Evolutionary conservation across 208 protist genomes (phyloP).

Genomic region (Crithidia sp.): DNA sequence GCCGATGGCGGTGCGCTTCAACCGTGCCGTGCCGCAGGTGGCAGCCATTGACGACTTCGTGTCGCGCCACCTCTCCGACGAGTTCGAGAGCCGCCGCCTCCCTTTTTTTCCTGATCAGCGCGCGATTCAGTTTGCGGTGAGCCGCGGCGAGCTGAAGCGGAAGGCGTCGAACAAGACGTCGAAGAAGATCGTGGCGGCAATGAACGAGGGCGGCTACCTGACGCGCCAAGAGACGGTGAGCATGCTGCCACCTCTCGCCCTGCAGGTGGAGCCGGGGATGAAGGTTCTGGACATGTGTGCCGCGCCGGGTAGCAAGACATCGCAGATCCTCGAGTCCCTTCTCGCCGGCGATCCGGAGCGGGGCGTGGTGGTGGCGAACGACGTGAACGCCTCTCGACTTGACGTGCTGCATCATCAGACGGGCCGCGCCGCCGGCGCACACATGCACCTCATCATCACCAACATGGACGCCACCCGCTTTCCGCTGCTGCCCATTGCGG

Average conservation of each 20-base stretch:
- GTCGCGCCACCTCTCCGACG: conserved; percentile 36
- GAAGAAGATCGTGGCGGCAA: conserved; percentile 78
- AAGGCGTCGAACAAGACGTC: conserved; percentile 56
- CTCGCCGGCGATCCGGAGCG: conserved; percentile 24
- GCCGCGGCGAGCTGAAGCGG: conserved; percentile 83
- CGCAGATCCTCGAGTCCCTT: conserved; percentile 85
- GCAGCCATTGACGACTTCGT: conserved; percentile 52
- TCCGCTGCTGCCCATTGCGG: conserved; percentile 58
- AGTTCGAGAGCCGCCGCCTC: conserved; percentile 51
- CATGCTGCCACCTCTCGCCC: conserved; percentile 86
- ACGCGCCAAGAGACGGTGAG: conserved; percentile 92
- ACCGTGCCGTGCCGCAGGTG: conserved; percentile 36
- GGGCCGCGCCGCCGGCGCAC: conserved; percentile 55
- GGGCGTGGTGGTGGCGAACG: conserved; percentile 92
- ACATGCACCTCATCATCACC: conserved; percentile 88
- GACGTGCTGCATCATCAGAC: conserved; percentile 90
- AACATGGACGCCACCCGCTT: conserved; percentile 89
- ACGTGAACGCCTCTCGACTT: conserved; percentile 81
- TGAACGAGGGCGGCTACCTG: conserved; percentile 92
- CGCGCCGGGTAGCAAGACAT: conserved; percentile 90
- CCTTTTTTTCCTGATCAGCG: conserved; percentile 64
- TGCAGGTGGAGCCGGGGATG: conserved; percentile 78
- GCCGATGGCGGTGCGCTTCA: conserved; percentile 77
- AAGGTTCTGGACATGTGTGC: conserved; percentile 91
- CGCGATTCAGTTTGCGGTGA: conserved; percentile 80